Conservation (phyloP, 352 stramenopile genomes). For the Phytophthora syringae region DNA sequence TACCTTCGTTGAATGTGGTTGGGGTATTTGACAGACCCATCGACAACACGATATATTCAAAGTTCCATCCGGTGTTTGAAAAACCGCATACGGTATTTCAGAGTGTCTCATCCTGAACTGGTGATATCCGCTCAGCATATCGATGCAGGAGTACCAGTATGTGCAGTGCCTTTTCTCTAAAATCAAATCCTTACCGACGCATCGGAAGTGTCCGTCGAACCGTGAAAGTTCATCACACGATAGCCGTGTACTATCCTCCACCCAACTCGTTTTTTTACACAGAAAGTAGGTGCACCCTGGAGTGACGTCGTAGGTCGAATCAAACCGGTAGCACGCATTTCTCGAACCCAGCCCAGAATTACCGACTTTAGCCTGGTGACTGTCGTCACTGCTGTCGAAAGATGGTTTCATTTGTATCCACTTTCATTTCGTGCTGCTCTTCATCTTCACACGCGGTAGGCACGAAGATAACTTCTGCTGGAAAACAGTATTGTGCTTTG, state of each 20-base stretch:
- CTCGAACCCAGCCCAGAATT: constrained; percentile 8
- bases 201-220: not conserved
- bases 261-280: not conserved
- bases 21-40: not conserved
- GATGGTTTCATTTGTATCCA: too few species aligned
- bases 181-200: not conserved
- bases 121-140: not conserved
- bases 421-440: too few species aligned
- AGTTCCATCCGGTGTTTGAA: not conserved
- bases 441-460: too few species aligned
- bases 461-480: too few species aligned
- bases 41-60: not conserved
- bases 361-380: constrained; percentile 18
- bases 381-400: too few species aligned
- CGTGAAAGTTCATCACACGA: not conserved
- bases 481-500: too few species aligned
- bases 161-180: not conserved
- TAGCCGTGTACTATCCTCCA: not conserved
- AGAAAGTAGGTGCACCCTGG: not conserved
- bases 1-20: not conserved
- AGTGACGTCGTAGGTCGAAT: not conserved
- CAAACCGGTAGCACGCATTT: constrained; percentile 8
- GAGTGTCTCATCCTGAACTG: not conserved
- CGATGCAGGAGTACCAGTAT: not conserved
- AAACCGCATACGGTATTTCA: not conserved